These are phyloP conservation scores for Neurospora intermedia DNA, from an alignment of 495 filamentous ascomycete species.

Conservation along the genomic window DNA sequence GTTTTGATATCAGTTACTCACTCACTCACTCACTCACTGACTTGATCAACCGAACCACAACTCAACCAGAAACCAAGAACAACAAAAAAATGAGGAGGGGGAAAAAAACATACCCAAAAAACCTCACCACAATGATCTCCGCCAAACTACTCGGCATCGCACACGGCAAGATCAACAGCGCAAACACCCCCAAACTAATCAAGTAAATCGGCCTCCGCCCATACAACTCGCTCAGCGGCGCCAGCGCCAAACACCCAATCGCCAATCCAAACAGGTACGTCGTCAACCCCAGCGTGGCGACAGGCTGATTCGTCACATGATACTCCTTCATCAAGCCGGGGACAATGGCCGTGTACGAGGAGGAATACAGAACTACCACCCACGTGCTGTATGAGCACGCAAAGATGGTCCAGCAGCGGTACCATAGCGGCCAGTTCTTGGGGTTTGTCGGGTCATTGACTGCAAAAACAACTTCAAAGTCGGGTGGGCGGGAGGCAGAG, in stretches of 20 bases:
- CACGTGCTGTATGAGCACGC: conserved; percentile 64
- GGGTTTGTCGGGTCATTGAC: conserved; percentile 60
- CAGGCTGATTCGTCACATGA: conserved; percentile 37
- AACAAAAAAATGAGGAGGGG: too few relatives aligned
- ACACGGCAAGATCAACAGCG: conserved; percentile 58
- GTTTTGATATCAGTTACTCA: neutral
- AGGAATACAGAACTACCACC: conserved; percentile 68
- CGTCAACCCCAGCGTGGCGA: conserved; percentile 67
- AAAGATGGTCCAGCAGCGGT: conserved; percentile 51
- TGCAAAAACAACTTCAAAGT: conserved; percentile 68
- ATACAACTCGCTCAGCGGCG: conserved; percentile 66
- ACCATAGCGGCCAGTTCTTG: conserved; percentile 60
- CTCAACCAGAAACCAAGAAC: too few relatives aligned
- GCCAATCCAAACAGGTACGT: conserved; percentile 70
- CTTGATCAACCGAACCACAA: too few relatives aligned
- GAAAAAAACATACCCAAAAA: conserved; percentile 49
- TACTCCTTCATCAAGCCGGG: conserved; percentile 60
- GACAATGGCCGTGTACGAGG: conserved; percentile 64
- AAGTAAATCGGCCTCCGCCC: conserved; percentile 68
- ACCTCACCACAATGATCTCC: conserved; percentile 57
- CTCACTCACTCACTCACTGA: neutral
- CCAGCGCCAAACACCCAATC: conserved; percentile 59
- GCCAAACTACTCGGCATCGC: conserved; percentile 54
- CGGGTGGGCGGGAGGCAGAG: conserved; percentile 48
- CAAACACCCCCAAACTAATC: conserved; percentile 48